Conservation (phyloP, 148 eudicot genomes). For the Chenopodium berlandieri region DNA sequence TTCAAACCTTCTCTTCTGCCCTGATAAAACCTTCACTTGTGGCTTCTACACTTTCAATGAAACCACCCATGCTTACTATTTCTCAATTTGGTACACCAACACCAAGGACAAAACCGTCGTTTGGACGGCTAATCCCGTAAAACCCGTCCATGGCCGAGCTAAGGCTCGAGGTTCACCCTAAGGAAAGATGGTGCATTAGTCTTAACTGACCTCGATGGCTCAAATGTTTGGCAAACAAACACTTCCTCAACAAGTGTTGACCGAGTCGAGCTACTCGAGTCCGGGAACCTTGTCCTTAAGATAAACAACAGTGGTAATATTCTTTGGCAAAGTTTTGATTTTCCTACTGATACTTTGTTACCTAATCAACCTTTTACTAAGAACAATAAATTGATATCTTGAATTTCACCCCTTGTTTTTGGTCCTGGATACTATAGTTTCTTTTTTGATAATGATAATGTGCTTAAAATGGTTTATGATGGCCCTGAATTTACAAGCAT, state of each 20-base stretch:
- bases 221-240: slow-evolving; percentile 32
- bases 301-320: neutral
- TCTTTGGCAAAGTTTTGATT: slow-evolving; percentile 41
- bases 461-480: neutral
- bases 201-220: slow-evolving; percentile 34
- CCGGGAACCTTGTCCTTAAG: slow-evolving; percentile 31
- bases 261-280: slow-evolving; percentile 19
- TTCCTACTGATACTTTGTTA: slow-evolving; percentile 46
- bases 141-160: slow-evolving; percentile 39
- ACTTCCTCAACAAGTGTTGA: slow-evolving; percentile 21
- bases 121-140: slow-evolving; percentile 56
- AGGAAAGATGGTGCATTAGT: slow-evolving; percentile 35
- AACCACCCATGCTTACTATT: slow-evolving; percentile 31
- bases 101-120: slow-evolving; percentile 24
- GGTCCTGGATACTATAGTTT: neutral
- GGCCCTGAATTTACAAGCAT: neutral
- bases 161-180: slow-evolving; percentile 34
- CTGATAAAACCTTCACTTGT: slow-evolving; percentile 31
- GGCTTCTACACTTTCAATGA: slow-evolving; percentile 33
- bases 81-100: slow-evolving; percentile 41
- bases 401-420: slow-evolving; percentile 23
- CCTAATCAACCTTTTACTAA: slow-evolving; percentile 38
- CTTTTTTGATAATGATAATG: neutral
- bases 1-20: slow-evolving; percentile 24
- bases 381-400: slow-evolving; percentile 26